phyloP scores from a whole-genome alignment of 2,329 filamentous ascomycete genomes.

The Lasiodiplodia hormozganensis region DNA sequence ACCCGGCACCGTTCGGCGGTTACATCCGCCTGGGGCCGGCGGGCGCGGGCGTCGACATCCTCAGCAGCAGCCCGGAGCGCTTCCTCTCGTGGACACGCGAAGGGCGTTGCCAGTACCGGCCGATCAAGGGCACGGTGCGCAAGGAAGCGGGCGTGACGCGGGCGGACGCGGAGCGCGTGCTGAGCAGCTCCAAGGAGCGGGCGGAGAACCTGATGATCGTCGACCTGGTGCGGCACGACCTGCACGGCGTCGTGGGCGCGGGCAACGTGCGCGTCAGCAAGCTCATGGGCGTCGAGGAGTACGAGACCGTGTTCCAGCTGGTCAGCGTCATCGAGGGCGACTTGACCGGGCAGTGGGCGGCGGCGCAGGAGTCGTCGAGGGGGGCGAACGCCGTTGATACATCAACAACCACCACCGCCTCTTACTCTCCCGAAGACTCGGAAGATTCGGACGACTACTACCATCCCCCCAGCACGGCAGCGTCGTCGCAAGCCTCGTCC shows the following conservation, averaged over 20 bases:
- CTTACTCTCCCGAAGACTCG: background rate
- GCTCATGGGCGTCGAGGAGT: constrained; percentile 87
- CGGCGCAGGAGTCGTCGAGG: no score
- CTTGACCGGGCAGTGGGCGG: constrained; percentile 6
- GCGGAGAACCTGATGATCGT: constrained; percentile 99
- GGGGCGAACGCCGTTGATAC: background rate
- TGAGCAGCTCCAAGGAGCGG: constrained; percentile 85
- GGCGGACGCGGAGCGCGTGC: constrained; percentile 73
- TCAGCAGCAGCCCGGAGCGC: constrained; percentile 87
- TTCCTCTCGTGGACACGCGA: constrained; percentile 74
- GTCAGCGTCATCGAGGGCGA: constrained; percentile 84
- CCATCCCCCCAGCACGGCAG: background rate
- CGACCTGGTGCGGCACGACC: constrained; percentile 91
- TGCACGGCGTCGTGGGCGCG: constrained; percentile 82
- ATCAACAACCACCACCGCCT: background rate
- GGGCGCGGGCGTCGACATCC: constrained; percentile 63
- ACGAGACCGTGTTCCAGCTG: constrained; percentile 90
- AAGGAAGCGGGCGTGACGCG: constrained; percentile 73
- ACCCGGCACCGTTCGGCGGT: constrained; percentile 85
- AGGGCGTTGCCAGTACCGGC: constrained; percentile 78
- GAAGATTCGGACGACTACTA: constrained; percentile 4
- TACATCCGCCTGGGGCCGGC: constrained; percentile 71
- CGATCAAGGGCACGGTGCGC: constrained; percentile 96
- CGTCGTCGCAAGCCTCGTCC: background rate
- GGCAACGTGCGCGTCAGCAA: constrained; percentile 76